Percentiles rank a stretch among this genome's conserved stretches.
Conservation (phyloP, 805 yeast species). For the Metschnikowia cerradonensis region DNA sequence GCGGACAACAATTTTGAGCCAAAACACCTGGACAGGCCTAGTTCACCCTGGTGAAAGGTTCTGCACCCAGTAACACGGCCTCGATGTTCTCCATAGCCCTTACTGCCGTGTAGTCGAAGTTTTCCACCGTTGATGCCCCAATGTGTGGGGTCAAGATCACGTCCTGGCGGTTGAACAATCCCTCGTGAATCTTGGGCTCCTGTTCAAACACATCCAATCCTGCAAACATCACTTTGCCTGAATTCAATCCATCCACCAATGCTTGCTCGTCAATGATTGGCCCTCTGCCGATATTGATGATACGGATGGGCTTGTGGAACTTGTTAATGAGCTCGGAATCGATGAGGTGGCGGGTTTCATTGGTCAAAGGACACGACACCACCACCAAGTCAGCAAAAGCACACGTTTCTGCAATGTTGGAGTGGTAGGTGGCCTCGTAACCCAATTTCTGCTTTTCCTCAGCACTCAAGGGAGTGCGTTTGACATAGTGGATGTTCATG, state of each 20-base stretch:
- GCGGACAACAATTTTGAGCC: too few relatives aligned
- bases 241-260: conserved; percentile 52
- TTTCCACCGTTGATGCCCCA: conserved; percentile 47
- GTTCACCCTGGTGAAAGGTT: conserved; percentile 15
- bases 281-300: conserved; percentile 78
- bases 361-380: conserved; percentile 62
- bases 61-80: conserved; percentile 37
- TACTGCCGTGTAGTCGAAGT: conserved; percentile 48
- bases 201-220: conserved; percentile 70
- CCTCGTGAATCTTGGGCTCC: conserved; percentile 55
- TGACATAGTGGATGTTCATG: conserved; percentile 60
- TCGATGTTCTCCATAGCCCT: conserved; percentile 55
- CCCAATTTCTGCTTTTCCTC: conserved; percentile 35
- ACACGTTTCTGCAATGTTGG: conserved; percentile 30
- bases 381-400: conserved; percentile 54
- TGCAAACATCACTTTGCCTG: conserved; percentile 58
- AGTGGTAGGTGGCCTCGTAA: conserved; percentile 42
- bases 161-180: conserved; percentile 52
- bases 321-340: conserved; percentile 43
- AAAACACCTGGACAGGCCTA: not conserved
- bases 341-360: conserved; percentile 53
- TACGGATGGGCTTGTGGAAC: conserved; percentile 52
- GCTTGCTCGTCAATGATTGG: conserved; percentile 64
- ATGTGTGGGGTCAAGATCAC: conserved; percentile 68
- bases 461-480: conserved; percentile 43